Evolutionary conservation across 768 basidiomycete species (phyloP).

Genomic region (Clavaria fumosa): DNA sequence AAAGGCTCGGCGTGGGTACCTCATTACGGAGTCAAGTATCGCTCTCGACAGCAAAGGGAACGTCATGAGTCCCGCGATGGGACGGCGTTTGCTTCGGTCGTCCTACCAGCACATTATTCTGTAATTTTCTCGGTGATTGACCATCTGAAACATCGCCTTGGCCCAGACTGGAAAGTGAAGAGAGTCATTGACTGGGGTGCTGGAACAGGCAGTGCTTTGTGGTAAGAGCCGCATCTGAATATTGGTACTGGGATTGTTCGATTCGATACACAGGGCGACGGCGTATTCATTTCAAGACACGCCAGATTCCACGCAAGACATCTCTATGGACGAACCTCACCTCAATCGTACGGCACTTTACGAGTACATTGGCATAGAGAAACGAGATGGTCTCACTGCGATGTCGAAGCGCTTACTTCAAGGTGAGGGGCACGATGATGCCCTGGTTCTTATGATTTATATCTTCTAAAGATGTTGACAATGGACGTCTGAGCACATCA

Average conservation of each 20-base stretch:
- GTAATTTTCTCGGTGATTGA: constrained; percentile 62
- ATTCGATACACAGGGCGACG: constrained; percentile 37
- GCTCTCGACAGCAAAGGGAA: constrained; percentile 38
- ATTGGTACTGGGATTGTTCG: background rate
- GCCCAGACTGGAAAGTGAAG: constrained; percentile 41
- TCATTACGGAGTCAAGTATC: constrained; percentile 42
- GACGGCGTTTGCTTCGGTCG: constrained; percentile 72
- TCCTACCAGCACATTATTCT: constrained; percentile 76
- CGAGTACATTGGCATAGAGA: constrained; percentile 65
- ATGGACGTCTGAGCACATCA: constrained; percentile 27
- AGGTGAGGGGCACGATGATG: constrained; percentile 25
- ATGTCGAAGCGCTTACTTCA: constrained; percentile 51
- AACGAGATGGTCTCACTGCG: constrained; percentile 48
- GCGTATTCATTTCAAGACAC: constrained; percentile 43
- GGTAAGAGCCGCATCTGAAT: constrained; percentile 31
- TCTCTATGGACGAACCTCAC: constrained; percentile 19
- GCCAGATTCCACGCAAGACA: constrained; percentile 10
- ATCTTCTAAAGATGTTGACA: constrained; percentile 26
- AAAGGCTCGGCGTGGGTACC: constrained; percentile 35
- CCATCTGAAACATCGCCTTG: constrained; percentile 48
- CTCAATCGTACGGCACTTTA: constrained; percentile 36
- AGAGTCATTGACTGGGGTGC: constrained; percentile 74
- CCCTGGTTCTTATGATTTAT: background rate
- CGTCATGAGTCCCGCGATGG: constrained; percentile 57
- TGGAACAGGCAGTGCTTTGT: constrained; percentile 69